Conservation (phyloP, 108 stramenopile species). For the Pseudonitzschia multistriata region DNA sequence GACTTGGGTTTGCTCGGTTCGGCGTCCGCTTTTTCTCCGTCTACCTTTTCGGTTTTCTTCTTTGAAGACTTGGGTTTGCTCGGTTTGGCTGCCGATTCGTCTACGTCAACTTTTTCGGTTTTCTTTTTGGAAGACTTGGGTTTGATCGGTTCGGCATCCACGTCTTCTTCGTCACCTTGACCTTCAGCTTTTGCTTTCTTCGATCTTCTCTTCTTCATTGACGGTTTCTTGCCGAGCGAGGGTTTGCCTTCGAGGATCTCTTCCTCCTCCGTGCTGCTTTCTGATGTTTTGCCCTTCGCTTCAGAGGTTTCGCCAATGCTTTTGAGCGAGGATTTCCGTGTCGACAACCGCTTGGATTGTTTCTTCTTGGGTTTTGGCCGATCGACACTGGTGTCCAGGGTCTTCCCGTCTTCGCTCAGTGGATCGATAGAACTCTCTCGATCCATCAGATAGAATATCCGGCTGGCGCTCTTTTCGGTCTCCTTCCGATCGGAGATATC, state of each 20-base stretch:
- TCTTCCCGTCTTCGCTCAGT: conserved; percentile 46
- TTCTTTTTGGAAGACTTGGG: too few relatives aligned
- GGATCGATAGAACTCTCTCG: conserved; percentile 64
- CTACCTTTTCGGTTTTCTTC: neutral
- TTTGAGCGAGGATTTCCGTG: neutral
- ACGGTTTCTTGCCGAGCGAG: too few relatives aligned
- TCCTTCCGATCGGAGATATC: conserved; percentile 66
- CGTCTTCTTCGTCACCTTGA: too few relatives aligned
- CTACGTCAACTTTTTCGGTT: neutral
- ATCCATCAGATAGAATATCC: conserved; percentile 73
- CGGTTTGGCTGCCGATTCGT: neutral
- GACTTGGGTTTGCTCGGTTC: neutral
- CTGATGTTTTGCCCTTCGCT: neutral
- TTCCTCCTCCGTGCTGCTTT: too few relatives aligned
- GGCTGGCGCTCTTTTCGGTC: conserved; percentile 53
- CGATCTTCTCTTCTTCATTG: too few relatives aligned
- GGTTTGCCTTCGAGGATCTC: too few relatives aligned
- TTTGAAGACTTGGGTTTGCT: neutral
- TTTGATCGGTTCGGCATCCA: too few relatives aligned
- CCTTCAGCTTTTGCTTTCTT: too few relatives aligned
- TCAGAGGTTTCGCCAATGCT: neutral
- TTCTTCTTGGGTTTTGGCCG: neutral
- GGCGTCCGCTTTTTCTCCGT: neutral
- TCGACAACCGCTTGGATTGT: neutral
- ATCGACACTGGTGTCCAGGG: conserved; percentile 25